Percentiles rank a stretch among this genome's conserved stretches.
Conservation (phyloP, 1,139 yeast genomes). For the Taphrina communis region DNA sequence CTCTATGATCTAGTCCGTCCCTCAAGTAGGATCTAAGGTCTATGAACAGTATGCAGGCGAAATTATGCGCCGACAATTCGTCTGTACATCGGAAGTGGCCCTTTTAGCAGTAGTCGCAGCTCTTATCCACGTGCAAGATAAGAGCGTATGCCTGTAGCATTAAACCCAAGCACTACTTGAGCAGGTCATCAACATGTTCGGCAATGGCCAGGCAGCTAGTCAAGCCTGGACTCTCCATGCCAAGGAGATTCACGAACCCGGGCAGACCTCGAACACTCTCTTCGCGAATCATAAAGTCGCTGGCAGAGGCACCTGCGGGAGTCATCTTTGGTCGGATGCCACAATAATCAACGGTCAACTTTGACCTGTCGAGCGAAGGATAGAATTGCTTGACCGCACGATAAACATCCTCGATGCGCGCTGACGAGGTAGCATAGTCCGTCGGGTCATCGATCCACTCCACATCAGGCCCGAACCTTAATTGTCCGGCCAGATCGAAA, state of each 20-base stretch:
- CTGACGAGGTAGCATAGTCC: conserved; percentile 50
- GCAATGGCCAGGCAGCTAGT: conserved; percentile 84
- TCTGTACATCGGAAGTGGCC: background rate
- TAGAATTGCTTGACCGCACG: conserved; percentile 67
- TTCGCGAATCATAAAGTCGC: conserved; percentile 69
- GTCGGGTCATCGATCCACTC: conserved; percentile 70
- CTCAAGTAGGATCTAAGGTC: too few relatives aligned
- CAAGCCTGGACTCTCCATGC: conserved; percentile 89
- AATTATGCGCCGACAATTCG: too few relatives aligned
- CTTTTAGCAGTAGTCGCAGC: too few relatives aligned
- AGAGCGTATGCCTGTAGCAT: too few relatives aligned
- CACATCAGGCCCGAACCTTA: conserved; percentile 86
- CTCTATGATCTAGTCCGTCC: too few relatives aligned
- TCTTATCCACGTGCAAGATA: too few relatives aligned
- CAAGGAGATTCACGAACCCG: conserved; percentile 79
- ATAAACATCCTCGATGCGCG: conserved; percentile 59
- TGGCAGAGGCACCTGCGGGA: conserved; percentile 59
- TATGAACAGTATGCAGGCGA: too few relatives aligned
- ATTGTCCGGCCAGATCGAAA: conserved; percentile 76
- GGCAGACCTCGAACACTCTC: conserved; percentile 68
- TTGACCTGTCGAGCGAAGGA: conserved; percentile 61
- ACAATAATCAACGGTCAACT: conserved; percentile 69
- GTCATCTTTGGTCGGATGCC: conserved; percentile 83
- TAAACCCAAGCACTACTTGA: conserved; percentile 44
- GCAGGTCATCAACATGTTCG: conserved; percentile 64